These are phyloP conservation scores for Metschnikowia colocasiae DNA, from an alignment of 805 yeast species.

Conservation along the genomic window DNA sequence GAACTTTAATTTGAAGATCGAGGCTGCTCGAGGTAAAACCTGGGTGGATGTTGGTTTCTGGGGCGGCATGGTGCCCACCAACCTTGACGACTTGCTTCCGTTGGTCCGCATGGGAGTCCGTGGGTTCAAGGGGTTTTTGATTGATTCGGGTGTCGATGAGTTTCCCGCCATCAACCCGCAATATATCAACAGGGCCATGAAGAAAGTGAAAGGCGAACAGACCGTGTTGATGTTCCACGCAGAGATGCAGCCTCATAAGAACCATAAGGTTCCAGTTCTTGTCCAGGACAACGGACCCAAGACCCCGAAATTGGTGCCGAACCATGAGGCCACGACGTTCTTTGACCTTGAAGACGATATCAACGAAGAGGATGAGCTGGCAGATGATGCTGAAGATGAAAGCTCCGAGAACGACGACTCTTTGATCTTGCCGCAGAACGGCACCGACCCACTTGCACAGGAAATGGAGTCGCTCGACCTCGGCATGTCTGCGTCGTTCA, in stretches of 20 bases:
- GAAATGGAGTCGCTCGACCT: slow-evolving; percentile 33
- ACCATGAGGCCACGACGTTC: slow-evolving; percentile 19
- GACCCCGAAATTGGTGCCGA: slow-evolving; percentile 25
- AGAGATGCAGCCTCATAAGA: slow-evolving; percentile 59
- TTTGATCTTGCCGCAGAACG: background rate
- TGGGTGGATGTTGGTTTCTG: slow-evolving; percentile 96
- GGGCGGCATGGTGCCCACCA: slow-evolving; percentile 91
- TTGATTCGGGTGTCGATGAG: slow-evolving; percentile 95
- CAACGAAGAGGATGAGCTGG: slow-evolving; percentile 13
- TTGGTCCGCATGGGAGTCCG: slow-evolving; percentile 82
- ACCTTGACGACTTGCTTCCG: slow-evolving; percentile 65
- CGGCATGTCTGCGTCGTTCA: slow-evolving; percentile 40
- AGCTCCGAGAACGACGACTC: slow-evolving; percentile 7
- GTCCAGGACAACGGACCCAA: slow-evolving; percentile 23
- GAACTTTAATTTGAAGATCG: slow-evolving; percentile 68
- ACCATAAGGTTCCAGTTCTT: slow-evolving; percentile 21
- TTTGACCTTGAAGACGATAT: slow-evolving; percentile 18
- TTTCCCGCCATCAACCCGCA: slow-evolving; percentile 74
- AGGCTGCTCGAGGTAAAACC: slow-evolving; percentile 75
- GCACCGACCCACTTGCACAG: slow-evolving; percentile 13
- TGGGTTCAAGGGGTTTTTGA: slow-evolving; percentile 90
- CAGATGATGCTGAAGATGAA: slow-evolving; percentile 9
- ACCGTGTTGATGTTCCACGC: slow-evolving; percentile 92
- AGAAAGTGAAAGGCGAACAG: slow-evolving; percentile 52
- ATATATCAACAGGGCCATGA: slow-evolving; percentile 67